A percentile compares a stretch with the other conserved stretches of the same genome.
Conservation (phyloP, 2,329 filamentous ascomycete genomes). For the Pyrenophora teres region DNA sequence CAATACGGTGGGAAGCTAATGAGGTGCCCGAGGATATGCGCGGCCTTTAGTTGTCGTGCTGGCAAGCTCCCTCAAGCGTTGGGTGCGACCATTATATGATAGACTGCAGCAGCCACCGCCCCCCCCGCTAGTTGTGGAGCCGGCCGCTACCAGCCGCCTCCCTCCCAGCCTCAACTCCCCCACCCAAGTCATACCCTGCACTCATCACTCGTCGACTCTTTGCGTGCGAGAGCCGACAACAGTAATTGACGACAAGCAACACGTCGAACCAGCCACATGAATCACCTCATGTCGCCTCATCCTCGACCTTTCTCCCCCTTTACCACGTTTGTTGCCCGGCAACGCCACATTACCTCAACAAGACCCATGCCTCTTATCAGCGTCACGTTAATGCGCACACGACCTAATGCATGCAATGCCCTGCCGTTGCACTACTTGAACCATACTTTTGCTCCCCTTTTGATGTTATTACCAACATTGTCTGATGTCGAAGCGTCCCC, state of each 20-base stretch:
- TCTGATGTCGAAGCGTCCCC: too few relatives aligned
- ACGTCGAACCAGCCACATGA: background rate
- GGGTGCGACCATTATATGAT: conserved; percentile 1
- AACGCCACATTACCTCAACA: conserved; percentile 7
- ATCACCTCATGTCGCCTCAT: background rate
- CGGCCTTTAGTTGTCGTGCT: background rate
- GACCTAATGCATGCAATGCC: too few relatives aligned
- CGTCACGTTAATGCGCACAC: too few relatives aligned
- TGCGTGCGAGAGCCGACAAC: background rate
- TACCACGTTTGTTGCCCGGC: conserved; percentile 10
- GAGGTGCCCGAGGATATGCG: too few relatives aligned
- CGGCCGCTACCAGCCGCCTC: conserved; percentile 8
- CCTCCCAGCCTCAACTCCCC: conserved; percentile 8
- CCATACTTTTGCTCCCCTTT: too few relatives aligned
- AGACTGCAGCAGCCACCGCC: background rate
- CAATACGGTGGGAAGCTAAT: background rate
- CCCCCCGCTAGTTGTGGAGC: conserved; percentile 11
- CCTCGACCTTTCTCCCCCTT: background rate
- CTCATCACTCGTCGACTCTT: background rate
- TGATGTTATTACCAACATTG: too few relatives aligned
- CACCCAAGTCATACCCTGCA: background rate
- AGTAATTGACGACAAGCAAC: background rate
- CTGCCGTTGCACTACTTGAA: too few relatives aligned
- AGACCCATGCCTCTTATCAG: background rate
- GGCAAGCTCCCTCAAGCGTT: conserved; percentile 1